Conservation (phyloP, 2,329 filamentous ascomycete genomes). For the Didymella glomerata region DNA sequence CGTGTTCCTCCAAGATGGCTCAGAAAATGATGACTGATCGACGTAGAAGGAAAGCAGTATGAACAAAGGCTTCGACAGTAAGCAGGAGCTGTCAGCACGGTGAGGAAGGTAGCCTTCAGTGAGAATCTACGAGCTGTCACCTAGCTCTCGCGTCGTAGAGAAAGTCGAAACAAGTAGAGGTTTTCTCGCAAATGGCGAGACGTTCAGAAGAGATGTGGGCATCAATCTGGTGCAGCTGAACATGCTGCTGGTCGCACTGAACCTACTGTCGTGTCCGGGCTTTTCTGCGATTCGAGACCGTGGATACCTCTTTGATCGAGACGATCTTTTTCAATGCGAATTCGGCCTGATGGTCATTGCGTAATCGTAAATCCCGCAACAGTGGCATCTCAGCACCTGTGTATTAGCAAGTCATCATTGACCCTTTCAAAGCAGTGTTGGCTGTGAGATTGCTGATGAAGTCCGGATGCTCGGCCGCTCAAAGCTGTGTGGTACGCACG, state of each 20-base stretch:
- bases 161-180: not conserved
- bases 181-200: not conserved
- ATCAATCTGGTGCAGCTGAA: not conserved
- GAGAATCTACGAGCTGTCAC: too few relatives aligned
- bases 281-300: not conserved
- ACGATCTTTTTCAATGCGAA: not conserved
- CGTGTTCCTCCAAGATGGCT: not conserved
- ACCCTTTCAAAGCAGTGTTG: not conserved
- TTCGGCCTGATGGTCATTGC: conserved; percentile 6
- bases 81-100: not conserved
- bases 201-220: not conserved
- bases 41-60: not conserved
- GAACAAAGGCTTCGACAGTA: not conserved
- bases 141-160: not conserved
- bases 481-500: not conserved
- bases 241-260: not conserved
- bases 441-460: not conserved
- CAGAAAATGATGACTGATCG: not conserved
- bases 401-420: not conserved
- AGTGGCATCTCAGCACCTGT: conserved; percentile 2
- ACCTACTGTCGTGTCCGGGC: not conserved
- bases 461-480: not conserved
- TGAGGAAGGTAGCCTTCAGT: not conserved
- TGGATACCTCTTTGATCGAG: not conserved
- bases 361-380: conserved; percentile 7